Evolutionary conservation across 352 stramenopile genomes (phyloP).

Genomic region (Pythium sukuiense): DNA sequence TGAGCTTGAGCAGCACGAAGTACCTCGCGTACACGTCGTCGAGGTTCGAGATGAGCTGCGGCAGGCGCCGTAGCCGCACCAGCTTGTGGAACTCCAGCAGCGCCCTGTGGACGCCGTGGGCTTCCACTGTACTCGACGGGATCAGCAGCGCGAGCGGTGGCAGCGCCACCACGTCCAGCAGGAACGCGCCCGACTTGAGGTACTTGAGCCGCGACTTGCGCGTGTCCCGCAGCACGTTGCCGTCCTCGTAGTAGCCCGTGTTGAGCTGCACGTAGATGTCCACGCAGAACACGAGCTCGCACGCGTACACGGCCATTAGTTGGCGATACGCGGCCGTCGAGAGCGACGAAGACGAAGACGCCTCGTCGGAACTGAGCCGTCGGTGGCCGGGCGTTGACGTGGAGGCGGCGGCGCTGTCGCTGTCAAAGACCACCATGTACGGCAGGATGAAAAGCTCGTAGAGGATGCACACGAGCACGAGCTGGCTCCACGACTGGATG

Average conservation of each 20-base stretch:
- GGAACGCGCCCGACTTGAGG: slow-evolving; percentile 49
- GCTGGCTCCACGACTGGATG: slow-evolving; percentile 53
- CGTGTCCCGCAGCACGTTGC: slow-evolving; percentile 62
- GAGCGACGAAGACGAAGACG: background rate
- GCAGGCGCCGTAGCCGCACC: slow-evolving; percentile 46
- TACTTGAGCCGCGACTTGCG: slow-evolving; percentile 63
- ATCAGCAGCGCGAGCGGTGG: slow-evolving; percentile 48
- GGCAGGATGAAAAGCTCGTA: slow-evolving; percentile 50
- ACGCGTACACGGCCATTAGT: slow-evolving; percentile 50
- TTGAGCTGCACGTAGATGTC: slow-evolving; percentile 76
- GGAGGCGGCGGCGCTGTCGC: background rate
- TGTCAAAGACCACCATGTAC: slow-evolving; percentile 45
- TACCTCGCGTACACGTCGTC: slow-evolving; percentile 67
- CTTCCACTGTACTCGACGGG: slow-evolving; percentile 3
- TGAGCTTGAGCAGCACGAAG: slow-evolving; percentile 58
- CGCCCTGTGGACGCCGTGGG: slow-evolving; percentile 9
- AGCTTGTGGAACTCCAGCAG: slow-evolving; percentile 61
- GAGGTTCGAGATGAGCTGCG: slow-evolving; percentile 51
- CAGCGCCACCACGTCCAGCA: slow-evolving; percentile 49
- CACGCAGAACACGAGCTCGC: slow-evolving; percentile 54
- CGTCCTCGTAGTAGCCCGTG: slow-evolving; percentile 73
- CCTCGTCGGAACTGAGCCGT: background rate
- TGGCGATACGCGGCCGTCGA: slow-evolving; percentile 15
- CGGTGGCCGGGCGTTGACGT: background rate
- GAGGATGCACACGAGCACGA: slow-evolving; percentile 53